Base-by-base conservation (phyloP, 345 rosid species). In the Populus tremula region DNA sequence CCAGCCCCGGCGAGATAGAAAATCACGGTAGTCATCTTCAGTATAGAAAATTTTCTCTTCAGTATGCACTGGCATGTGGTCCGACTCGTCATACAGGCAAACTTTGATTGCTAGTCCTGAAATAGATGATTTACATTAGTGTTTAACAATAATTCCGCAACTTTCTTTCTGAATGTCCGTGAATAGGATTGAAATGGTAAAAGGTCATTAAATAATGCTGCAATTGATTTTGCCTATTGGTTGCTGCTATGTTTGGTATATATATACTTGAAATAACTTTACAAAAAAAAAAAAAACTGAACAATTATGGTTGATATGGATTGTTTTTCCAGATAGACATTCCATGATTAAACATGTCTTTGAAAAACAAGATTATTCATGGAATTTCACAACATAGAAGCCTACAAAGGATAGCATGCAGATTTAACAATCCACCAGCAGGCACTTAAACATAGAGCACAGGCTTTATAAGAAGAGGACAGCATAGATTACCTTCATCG, bases 11-110 rank as follows among this genome's bases (percentile, higher is more conserved):
- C 91, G 85, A 36, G 54, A 83, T 20, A 94, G 90, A 85, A 91
- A 94, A 5, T 92, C 92, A 6, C 92, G 92, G 86, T 91, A 96
- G 81, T 96, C 98, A 38, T 92, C 97, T 84, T 95, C 98, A 0
- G 90, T 90, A 84, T 94, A 96, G 85, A 96, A 92, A 7, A 87
- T 79, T 75, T 91, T 93, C 75, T 96, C 99, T 85, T 94, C 97
- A 0, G 94, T 84, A 76, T 96, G 97, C 70, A 94, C 93, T 5
- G 93, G 89, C 27, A 94, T 76, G 80, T 92, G 96, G 78, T 94
- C 92, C 5, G 98, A 86, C 67, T 92, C 98, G 45, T 91, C 97
- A 13, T 91, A 96, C 75, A 91, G 86, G 83, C 91, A 94, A 45
- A 96, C 87, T 67, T 94, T 91, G 79, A 94, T 89, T 43, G 90